A percentile compares a stretch with the other conserved stretches of the same genome.
These are phyloP conservation scores for Dactylellina cionopaga DNA, from an alignment of 2,329 filamentous ascomycete genomes.

Conservation along the genomic window DNA sequence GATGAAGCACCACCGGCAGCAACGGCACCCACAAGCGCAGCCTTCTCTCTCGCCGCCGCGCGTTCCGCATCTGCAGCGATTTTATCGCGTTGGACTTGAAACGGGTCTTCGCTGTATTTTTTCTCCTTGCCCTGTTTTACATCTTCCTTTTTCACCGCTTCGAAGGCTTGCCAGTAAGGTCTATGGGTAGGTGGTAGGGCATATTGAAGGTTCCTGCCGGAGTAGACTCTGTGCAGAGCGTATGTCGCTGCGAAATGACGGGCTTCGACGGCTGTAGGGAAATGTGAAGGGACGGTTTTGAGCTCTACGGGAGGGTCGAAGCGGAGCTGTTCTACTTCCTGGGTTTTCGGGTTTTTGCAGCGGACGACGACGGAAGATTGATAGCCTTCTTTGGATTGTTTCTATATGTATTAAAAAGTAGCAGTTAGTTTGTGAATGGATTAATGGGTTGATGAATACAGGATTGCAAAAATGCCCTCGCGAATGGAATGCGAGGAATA, in stretches of 20 bases:
- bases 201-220: conserved; percentile 94
- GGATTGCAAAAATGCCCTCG: background rate
- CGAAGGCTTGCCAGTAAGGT: conserved; percentile 90
- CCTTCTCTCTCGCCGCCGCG: conserved; percentile 74
- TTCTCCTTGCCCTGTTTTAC: conserved; percentile 80
- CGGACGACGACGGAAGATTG: conserved; percentile 83
- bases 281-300: conserved; percentile 68
- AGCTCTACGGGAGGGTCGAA: conserved; percentile 77
- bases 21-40: conserved; percentile 61
- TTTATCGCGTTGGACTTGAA: conserved; percentile 79
- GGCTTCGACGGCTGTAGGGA: conserved; percentile 86
- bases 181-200: conserved; percentile 91
- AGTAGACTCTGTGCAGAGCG: conserved; percentile 88
- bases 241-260: conserved; percentile 93
- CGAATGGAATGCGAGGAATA: background rate
- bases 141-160: conserved; percentile 81
- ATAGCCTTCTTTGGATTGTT: conserved; percentile 77
- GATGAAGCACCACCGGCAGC: conserved; percentile 23
- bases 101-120: conserved; percentile 97
- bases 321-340: conserved; percentile 73
- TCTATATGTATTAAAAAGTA: conserved; percentile 59
- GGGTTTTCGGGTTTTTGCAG: conserved; percentile 80
- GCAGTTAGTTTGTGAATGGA: background rate
- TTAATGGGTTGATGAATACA: no score
- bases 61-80: conserved; percentile 79